Evolutionary conservation across 2,329 filamentous ascomycete species (phyloP), one percentile per base, ranked within the genome.

Genomic region (Aureobasidium subglaciale): DNA sequence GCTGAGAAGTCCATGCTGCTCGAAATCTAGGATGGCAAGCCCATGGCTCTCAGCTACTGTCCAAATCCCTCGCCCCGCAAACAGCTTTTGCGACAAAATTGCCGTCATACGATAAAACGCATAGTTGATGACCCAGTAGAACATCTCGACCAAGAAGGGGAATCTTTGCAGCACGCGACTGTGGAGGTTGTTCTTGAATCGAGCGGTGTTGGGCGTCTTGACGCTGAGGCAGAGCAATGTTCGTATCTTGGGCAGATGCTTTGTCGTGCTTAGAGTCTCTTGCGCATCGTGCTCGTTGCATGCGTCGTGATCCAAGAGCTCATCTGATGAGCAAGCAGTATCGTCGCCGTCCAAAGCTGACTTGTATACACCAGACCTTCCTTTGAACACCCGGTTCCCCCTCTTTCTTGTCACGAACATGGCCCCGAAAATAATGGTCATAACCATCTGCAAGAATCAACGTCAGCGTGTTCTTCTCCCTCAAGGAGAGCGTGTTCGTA

Each of bases 71-170:
- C 74, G 73, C 41, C 76, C 75, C 32, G 78, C 77, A 56, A 80
- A 82, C 55, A 79, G 70, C 45, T 68, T 67, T 56, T 78, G 73
- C 2, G 79, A 77, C 6, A 77, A 66, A 15, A 76, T 70, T 15
- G 79, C 77, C 7, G 82, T 84, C 67, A 82, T 72, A 34, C 78
- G 75, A 70, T 87, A 87, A 65, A 85, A 83, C 42, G 78, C 73
- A 60, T 84, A 80, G 63, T 83, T 86, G 62, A 87, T 75, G 40
- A 78, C 75, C 84, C 84, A 87, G 71, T 87, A 87, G 67, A 87
- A 86, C 82, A 87, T 87, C 68, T 87, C 84, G 46, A 87, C 77
- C 55, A 87, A 68, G 64, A 87, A 87, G 4, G 85, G 84, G 61
- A 83, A 86, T 64, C 83, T 84, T 65, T 85, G 80, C 57, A 87